These are phyloP conservation scores for Cornus suecica DNA, from an alignment of 148 eudicot species.

Conservation along the genomic window DNA sequence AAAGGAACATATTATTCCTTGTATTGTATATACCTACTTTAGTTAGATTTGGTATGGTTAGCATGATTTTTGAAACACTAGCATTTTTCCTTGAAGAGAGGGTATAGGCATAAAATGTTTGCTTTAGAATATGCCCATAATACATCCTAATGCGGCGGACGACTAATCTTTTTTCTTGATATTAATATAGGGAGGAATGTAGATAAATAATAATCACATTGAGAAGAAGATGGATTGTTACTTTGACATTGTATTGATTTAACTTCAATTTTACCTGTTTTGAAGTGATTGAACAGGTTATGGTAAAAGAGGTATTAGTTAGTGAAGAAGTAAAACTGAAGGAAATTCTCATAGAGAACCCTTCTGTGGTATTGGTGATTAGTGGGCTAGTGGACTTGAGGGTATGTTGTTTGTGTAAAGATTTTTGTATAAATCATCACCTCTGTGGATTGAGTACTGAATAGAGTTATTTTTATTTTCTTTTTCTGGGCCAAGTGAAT, in stretches of 20 bases:
- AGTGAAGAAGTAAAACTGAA: not conserved
- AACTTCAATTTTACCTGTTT: not conserved
- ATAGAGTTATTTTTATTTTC: not conserved
- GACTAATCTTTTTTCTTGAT: not conserved
- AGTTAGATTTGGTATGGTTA: not conserved
- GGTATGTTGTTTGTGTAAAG: too few relatives aligned
- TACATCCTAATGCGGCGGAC: not conserved
- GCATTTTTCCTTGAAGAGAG: constrained; percentile 5
- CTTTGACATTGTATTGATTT: not conserved
- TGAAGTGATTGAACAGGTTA: not conserved
- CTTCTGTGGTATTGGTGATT: not conserved
- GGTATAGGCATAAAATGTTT: not conserved
- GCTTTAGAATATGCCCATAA: not conserved
- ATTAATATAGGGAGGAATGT: not conserved
- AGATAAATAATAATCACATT: not conserved
- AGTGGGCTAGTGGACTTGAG: not conserved
- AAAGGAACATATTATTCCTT: not conserved
- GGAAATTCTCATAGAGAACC: not conserved
- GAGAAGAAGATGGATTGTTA: not conserved
- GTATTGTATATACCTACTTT: not conserved
- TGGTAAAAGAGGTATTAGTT: not conserved
- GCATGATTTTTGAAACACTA: not conserved
- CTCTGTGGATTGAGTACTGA: not conserved
- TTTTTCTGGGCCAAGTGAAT: not conserved
- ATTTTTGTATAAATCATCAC: too few relatives aligned